Base-by-base conservation (phyloP, 345 rosid genomes). In the Tarenaya hassleriana region DNA sequence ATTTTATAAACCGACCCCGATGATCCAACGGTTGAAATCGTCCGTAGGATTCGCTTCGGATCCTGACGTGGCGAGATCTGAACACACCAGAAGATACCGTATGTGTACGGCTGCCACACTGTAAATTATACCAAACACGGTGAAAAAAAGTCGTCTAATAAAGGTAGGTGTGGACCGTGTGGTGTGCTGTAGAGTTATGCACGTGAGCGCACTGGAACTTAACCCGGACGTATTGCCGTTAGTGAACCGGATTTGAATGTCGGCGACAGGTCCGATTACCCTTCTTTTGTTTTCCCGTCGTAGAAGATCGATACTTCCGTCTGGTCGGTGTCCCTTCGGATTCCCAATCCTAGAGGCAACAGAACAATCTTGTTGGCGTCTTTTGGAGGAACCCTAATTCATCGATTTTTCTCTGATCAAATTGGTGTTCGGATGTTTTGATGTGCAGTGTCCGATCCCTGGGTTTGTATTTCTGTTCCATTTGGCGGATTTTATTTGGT, bases 151-250 rank as follows among this genome's bases (percentile, higher is more conserved):
- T 51, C 63, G 69, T 57, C 41, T 43, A 57, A 34, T 31, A 24
- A 39, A 44, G 20, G 54, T 20, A 33, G 55, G 41, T 14, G 13
- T 10, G 47, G n/a, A n/a, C n/a, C n/a, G n/a, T n/a, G n/a, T n/a
- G 5, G 66, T 38, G 71, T 65, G 71, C 66, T 62, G 51, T 63
- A 56, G 44, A 35, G 18, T 5, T 35, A 47, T 75, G 61, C 73
- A 55, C 82, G 54, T 60, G 55, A 34, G 17, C 27, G 32, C 74
- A 84, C 72, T 50, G 75, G 55, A 82, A 35, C 44, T 3, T 20
- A 82, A 74, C 92, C 87, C 96, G 95, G 95, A 84, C 79, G 77
- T 73, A 64, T 66, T 59, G 58, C 63, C 53, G 72, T 51, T 12
- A 47, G 37, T 50, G 63, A 84, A 69, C 68, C 77, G 69, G 77